Evolutionary conservation across 2,329 filamentous ascomycete genomes (phyloP).

Genomic region (Simplicillium sp.): DNA sequence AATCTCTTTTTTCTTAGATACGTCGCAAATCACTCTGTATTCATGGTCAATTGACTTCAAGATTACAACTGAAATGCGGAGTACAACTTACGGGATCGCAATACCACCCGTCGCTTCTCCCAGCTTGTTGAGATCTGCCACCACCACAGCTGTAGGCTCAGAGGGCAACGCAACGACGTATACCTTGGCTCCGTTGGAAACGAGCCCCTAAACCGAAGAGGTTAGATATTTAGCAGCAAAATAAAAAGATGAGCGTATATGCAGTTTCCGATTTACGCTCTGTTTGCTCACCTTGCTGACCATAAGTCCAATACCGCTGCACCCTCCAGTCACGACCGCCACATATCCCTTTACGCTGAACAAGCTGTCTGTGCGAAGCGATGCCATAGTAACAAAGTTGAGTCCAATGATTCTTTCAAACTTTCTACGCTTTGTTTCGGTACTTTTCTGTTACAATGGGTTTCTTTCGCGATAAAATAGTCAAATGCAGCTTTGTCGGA

Average conservation of each 20-base stretch:
- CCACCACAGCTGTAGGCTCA: slow-evolving; percentile 27
- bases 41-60: not conserved
- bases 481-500: too few species aligned
- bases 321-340: slow-evolving; percentile 25
- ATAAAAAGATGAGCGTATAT: not conserved
- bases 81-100: slow-evolving; percentile 24
- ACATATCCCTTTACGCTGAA: slow-evolving; percentile 20
- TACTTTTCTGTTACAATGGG: too few species aligned
- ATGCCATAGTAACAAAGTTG: too few species aligned
- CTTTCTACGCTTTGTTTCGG: too few species aligned
- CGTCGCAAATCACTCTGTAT: slow-evolving; percentile 22
- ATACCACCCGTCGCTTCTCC: slow-evolving; percentile 23
- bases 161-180: slow-evolving; percentile 30
- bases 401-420: too few species aligned
- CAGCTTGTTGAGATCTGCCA: slow-evolving; percentile 26
- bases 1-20: slow-evolving; percentile 31
- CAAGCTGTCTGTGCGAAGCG: too few species aligned
- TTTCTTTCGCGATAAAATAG: too few species aligned
- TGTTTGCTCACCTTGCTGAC: slow-evolving; percentile 25
- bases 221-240: too few species aligned
- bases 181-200: slow-evolving; percentile 35
- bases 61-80: slow-evolving; percentile 3
- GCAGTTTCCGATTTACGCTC: not conserved
- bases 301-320: slow-evolving; percentile 36
- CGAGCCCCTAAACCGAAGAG: slow-evolving; percentile 33